Evolutionary conservation across 2,329 filamentous ascomycete genomes (phyloP).

Genomic region (Ophiostoma australiae): DNA sequence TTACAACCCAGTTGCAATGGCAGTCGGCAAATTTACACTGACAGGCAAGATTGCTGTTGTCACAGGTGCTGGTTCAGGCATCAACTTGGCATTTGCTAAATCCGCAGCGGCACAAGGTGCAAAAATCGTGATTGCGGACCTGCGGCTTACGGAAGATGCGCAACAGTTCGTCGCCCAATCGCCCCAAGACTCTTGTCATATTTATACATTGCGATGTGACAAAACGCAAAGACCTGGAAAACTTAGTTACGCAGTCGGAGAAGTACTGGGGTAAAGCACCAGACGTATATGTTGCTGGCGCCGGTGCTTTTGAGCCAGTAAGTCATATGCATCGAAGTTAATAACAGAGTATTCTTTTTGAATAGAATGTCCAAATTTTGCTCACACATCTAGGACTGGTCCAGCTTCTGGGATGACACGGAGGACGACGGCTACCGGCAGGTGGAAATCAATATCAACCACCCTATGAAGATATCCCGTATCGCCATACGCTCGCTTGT

Average conservation of each 20-base stretch:
- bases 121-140: background rate
- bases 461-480: conserved; percentile 35
- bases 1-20: background rate
- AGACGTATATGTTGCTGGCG: conserved; percentile 37
- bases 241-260: background rate
- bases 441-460: conserved; percentile 36
- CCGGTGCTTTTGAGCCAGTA: conserved; percentile 38
- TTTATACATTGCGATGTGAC: background rate
- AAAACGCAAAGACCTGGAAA: background rate
- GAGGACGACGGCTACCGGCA: conserved; percentile 33
- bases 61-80: conserved; percentile 21
- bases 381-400: conserved; percentile 26
- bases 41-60: conserved; percentile 20
- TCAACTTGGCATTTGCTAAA: conserved; percentile 20
- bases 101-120: conserved; percentile 18
- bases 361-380: background rate
- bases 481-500: background rate
- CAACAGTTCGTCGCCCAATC: background rate
- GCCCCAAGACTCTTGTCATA: background rate
- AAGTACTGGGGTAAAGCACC: conserved; percentile 31
- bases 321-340: background rate
- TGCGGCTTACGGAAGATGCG: background rate
- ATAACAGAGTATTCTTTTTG: no score
- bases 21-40: background rate
- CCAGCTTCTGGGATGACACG: conserved; percentile 37